Base-by-base conservation (phyloP, 106 monocot species). In the Alisma plantagoaquatica region DNA sequence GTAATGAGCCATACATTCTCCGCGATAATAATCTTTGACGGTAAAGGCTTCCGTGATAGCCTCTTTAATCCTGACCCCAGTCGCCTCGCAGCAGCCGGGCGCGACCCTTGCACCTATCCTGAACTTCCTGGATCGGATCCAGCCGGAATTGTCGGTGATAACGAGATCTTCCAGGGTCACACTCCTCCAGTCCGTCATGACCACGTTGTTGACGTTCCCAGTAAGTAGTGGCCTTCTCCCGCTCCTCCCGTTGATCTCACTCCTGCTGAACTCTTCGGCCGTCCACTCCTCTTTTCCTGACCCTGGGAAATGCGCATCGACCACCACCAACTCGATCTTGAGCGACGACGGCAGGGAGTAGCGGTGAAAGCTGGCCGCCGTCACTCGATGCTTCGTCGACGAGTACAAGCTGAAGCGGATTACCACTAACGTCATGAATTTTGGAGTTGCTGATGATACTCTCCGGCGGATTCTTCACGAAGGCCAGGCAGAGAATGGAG, bases 1-100 rank as follows among this genome's bases (percentile, higher is more conserved):
- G n/a, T n/a, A n/a, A n/a, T n/a, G n/a, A n/a, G n/a, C n/a, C 86
- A 69, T 81, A 81, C 81, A 71, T 69, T 82, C 82, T 43, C 87
- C 87, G 33, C 81, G 73, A 54, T 87, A 81, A n/a, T n/a, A n/a
- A 69, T 87, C 87, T 57, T 82, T 87, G 20, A 87, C 82, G 14
- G 65, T 42, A 68, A 87, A 87, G 26, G 87, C 43, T 47, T 61
- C 64, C 49, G 75, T 78, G 26, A 68, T 54, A 21, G 77, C 87
- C 60, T 87, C 87, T 52, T 61, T 67, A 57, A 87, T 58, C 31
- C 76, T 67, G 62, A 32, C 79, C 45, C 61, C 78, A 23, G 24
- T 46, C n/a, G n/a, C n/a, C 56, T 54, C 18, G 50, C 32, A 45
- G 29, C 46, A 55, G 51, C 53, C 17, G n/a, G n/a, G n/a, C 55